phyloP scores from a whole-genome alignment of 2,329 filamentous ascomycete species.

The Neonectria coccinea region DNA sequence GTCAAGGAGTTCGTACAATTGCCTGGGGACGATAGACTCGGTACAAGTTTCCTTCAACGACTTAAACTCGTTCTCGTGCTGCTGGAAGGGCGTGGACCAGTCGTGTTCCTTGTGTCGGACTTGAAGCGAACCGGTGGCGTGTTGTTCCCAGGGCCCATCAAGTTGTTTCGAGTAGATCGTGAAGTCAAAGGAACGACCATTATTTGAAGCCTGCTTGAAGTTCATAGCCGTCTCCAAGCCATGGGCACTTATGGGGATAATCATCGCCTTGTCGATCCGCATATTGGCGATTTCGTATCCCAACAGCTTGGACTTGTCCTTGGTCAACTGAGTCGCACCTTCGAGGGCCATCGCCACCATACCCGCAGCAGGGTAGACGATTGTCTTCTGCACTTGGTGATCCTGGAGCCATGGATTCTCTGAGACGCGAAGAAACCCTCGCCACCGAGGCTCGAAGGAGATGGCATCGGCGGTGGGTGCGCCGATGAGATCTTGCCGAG shows the following conservation, averaged over 20 bases:
- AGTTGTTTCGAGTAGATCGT: conserved; percentile 60
- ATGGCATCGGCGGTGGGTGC: conserved; percentile 57
- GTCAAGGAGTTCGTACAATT: conserved; percentile 64
- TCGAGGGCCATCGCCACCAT: conserved; percentile 64
- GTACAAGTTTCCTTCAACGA: conserved; percentile 46
- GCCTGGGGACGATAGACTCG: conserved; percentile 53
- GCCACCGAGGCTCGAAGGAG: conserved; percentile 61
- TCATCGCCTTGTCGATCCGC: conserved; percentile 62
- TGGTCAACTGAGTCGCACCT: conserved; percentile 56
- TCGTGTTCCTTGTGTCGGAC: conserved; percentile 44
- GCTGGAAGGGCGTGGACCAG: conserved; percentile 34
- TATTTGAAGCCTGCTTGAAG: conserved; percentile 48
- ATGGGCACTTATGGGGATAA: conserved; percentile 59
- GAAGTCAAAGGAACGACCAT: conserved; percentile 50
- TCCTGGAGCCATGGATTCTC: conserved; percentile 66
- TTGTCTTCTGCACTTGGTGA: conserved; percentile 63
- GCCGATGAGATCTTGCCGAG: conserved; percentile 65
- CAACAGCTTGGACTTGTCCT: conserved; percentile 38
- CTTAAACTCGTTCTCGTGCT: conserved; percentile 41
- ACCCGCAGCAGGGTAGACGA: conserved; percentile 64
- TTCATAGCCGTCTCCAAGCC: conserved; percentile 65
- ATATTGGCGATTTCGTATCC: conserved; percentile 61
- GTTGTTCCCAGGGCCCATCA: conserved; percentile 55
- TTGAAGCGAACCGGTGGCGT: conserved; percentile 53
- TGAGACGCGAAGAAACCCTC: conserved; percentile 60